A percentile compares a stretch with the other conserved stretches of the same genome.
Conservation (phyloP, 2,329 filamentous ascomycete genomes). For the Metarhizium brunneum region DNA sequence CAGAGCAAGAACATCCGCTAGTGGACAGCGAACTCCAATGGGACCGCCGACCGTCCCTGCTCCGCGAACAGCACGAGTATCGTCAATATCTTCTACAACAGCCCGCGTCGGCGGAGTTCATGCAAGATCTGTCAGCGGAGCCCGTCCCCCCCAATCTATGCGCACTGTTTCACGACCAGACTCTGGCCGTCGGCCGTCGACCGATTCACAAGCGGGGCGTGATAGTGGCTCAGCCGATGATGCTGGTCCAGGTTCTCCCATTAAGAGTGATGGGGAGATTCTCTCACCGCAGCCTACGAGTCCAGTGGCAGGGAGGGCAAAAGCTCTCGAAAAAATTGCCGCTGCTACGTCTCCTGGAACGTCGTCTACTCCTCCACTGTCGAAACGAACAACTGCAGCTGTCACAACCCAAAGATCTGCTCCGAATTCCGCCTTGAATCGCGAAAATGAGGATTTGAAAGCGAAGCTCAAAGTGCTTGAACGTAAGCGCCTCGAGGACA, state of each 20-base stretch:
- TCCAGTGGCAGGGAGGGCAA: slow-evolving; percentile 40
- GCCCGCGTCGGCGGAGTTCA: slow-evolving; percentile 22
- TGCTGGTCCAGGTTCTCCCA: slow-evolving; percentile 30
- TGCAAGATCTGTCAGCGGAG: slow-evolving; percentile 30
- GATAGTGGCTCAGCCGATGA: slow-evolving; percentile 28
- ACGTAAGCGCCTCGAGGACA: slow-evolving; percentile 75
- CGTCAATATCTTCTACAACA: slow-evolving; percentile 32
- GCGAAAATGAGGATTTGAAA: slow-evolving; percentile 80
- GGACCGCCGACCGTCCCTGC: slow-evolving; percentile 49
- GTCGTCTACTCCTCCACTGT: slow-evolving; percentile 21
- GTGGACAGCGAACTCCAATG: slow-evolving; percentile 54
- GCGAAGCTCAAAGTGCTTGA: slow-evolving; percentile 81
- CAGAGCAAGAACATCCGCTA: slow-evolving; percentile 47
- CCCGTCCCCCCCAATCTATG: slow-evolving; percentile 28
- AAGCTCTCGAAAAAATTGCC: slow-evolving; percentile 43
- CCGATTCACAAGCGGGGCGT: slow-evolving; percentile 34
- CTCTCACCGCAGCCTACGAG: slow-evolving; percentile 40
- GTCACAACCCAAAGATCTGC: slow-evolving; percentile 28
- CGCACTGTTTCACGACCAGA: slow-evolving; percentile 27
- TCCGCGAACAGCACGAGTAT: slow-evolving; percentile 31
- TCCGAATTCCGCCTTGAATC: slow-evolving; percentile 40
- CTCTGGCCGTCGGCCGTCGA: slow-evolving; percentile 34
- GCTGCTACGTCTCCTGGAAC: slow-evolving; percentile 21
- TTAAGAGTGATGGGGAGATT: slow-evolving; percentile 42
- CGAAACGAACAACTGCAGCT: slow-evolving; percentile 17